Base-by-base conservation (phyloP, 805 yeast species). In the Saccharomycopsis olivae region DNA sequence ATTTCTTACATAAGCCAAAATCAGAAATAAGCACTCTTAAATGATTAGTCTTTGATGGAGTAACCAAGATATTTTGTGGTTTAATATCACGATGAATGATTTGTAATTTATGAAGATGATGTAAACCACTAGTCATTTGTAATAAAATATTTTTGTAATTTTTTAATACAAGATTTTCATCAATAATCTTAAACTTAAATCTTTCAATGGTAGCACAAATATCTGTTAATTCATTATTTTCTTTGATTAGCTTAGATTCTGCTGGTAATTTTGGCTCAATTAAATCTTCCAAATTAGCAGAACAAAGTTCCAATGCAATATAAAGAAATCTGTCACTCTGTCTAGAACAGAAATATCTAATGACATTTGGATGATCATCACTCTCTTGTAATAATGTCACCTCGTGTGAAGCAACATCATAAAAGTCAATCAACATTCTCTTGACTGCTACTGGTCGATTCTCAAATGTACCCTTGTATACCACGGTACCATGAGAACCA, bases 401-500 rank as follows among this genome's bases (percentile, higher is more conserved):
- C 53, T 89, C 98, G 50, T 85, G 95, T 6, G 86, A 78, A 2
- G 97, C 97, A 42, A 89, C 75, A 53, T 92, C 96, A 58, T 83
- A 89, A 53, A 88, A 92, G 55, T 88, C 96, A 28, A 88, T 68
- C 39, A 92, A 64, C 94, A 92, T 84, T 51, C 97, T 64, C 57
- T 92, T 92, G 5, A 92, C 94, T 0, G 98, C 98, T 4, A 92
- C 98, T 1, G 94, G 95, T 41, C 98, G 69, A 49, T 76, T 79
- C 54, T 89, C 96, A 61, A 88, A 92, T 3, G 74, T 71, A 1
- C 98, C 98, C 54, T 79, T 75, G 54, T 76, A 86, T 1, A 92
- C 98, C 21, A 89, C 86, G 0, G 98, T 92, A 20, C 98, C 98
- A 51, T 88, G 95, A 1, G 96, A 85, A 1, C 98, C 98, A 56